Evolutionary conservation across 1,284 basidiomycete species (phyloP), one percentile per base, ranked within the genome.

Genomic region (Hemileia vastatrix): DNA sequence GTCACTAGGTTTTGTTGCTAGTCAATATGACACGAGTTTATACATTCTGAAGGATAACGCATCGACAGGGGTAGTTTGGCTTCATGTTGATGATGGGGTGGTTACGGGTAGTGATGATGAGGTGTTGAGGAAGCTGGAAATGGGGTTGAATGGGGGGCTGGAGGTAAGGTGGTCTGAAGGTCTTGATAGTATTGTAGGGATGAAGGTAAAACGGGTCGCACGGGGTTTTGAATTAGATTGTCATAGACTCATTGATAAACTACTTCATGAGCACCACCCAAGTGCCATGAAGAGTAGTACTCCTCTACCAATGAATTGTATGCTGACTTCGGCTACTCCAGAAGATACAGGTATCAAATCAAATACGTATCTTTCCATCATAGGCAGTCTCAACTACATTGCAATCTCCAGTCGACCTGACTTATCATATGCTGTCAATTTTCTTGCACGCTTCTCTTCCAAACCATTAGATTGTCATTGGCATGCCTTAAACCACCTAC

Each of bases 11-110:
- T 59, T 51, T 27, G 18, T 6, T 2, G 1, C 8, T 0, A 47
- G 40, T 9, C 47, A 50, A 40, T 51, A 51, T 21, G 33, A 58
- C 6, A 9, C 47, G 6, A 50, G 48, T 1, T 2, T 59, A 3
- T 59, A 59, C n/a, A 13, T 23, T 18, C n/a, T 53, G 13, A 50
- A 33, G 6, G 51, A n/a, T n/a, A n/a, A n/a, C n/a, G n/a, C n/a
- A n/a, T n/a, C n/a, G n/a, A n/a, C n/a, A n/a, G n/a, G n/a, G n/a
- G n/a, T n/a, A n/a, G n/a, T n/a, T n/a, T n/a, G n/a, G 57, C 43
- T 32, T 19, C 57, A 27, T 13, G 49, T 31, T 6, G 32, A 31
- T 13, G 21, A 36, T 43, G 57, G 57, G 2, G 44, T 43, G 21
- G 27, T 52, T 3, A 52, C 43, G 4, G 36, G 4, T 4, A 27